Base-by-base conservation (phyloP, 116 monocot genomes). In the Phalaenopsis hybrid region DNA sequence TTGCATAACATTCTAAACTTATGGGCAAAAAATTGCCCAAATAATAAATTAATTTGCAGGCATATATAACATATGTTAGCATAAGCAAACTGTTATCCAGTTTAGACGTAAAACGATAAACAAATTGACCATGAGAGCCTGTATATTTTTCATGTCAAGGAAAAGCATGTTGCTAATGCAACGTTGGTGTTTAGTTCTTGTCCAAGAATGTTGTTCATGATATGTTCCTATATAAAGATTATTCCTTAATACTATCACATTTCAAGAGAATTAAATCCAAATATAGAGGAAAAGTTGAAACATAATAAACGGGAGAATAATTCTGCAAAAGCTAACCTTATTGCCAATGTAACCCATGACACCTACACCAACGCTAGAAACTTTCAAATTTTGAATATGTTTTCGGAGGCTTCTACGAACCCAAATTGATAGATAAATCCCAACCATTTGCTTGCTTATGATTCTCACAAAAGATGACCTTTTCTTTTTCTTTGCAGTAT, bases 381-480 rank as follows among this genome's bases (percentile, higher is more conserved):
- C 88, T 77, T 89, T 95, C 83, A 98, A 51, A 81, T 98, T 98
- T 61, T 93, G 95, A 77, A 98, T 87, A 80, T 98, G 90, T 79
- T 89, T 93, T 45, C 87, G 63, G 57, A 98, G 77, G 74, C 89
- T 90, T 83, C 88, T 86, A 18, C 92, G 90, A 0, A 95, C 95
- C 98, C 95, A 98, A 41, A 98, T 85, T 50, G 95, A 85, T 48
- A 95, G 84, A 87, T 84, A 98, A 51, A 98, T 81, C 18, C 98
- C 98, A 70, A 98, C 95, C 98, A 98, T 98, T 84, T 95, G 98
- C 81, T 98, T 98, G 82, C 98, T 95, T 82, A 92, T 85, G 76
- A 98, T 93, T 74, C 92, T 88, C 48, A 92, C 88, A 90, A 85
- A 98, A 70, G 74, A 59, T 34, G 91, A 82, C 48, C 79, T 86